Evolutionary conservation across 768 basidiomycete genomes (phyloP).

Genomic region (Lentinus tigrinus): DNA sequence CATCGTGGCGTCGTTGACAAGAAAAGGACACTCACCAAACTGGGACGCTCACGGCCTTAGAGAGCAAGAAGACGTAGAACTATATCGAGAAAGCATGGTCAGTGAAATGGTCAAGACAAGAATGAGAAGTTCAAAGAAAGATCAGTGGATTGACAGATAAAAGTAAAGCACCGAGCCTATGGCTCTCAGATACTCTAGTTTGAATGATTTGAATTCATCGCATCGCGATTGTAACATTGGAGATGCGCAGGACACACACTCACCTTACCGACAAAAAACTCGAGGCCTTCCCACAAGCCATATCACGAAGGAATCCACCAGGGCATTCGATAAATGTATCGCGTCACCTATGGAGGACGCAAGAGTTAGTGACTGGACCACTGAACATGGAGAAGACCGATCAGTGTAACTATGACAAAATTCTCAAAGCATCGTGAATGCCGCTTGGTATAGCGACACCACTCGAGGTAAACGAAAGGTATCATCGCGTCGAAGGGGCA

Average conservation of each 20-base stretch:
- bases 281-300: not conserved
- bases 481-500: conserved; percentile 59
- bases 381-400: conserved; percentile 35
- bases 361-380: conserved; percentile 4
- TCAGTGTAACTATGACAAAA: conserved; percentile 95
- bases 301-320: not conserved
- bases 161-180: conserved; percentile 66
- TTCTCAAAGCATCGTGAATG: conserved; percentile 46
- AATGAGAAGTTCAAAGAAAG: not conserved
- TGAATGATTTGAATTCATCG: conserved; percentile 71
- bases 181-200: conserved; percentile 93
- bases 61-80: not conserved
- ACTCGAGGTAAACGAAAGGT: conserved; percentile 45
- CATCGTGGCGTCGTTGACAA: conserved; percentile 43
- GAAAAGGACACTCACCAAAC: conserved; percentile 34
- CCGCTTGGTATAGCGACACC: conserved; percentile 51
- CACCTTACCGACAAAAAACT: conserved; percentile 14
- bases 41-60: not conserved
- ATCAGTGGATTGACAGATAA: conserved; percentile 69
- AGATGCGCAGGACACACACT: not conserved
- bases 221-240: conserved; percentile 17
- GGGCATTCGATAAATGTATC: no score
- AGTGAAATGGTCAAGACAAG: not conserved
- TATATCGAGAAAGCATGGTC: not conserved
- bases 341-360: conserved; percentile 8